A percentile compares a stretch with the other conserved stretches of the same genome.
These are phyloP conservation scores for Akanthomyces uredinophilus DNA, from an alignment of 2,329 filamentous ascomycete genomes.

Conservation along the genomic window DNA sequence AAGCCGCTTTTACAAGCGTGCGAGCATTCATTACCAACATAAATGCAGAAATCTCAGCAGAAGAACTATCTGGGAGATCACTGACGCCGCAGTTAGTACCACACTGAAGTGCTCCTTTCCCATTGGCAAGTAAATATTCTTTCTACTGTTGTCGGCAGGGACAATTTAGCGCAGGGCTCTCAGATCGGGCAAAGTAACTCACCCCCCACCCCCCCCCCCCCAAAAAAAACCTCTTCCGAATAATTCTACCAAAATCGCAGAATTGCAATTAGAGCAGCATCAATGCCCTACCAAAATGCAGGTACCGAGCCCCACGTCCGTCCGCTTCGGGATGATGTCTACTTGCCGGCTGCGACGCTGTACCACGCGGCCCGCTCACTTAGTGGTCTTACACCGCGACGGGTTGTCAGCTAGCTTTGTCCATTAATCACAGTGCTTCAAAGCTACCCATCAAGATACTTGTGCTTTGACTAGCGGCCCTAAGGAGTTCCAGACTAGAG, in stretches of 20 bases:
- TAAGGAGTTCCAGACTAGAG: not conserved
- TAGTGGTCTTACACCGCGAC: not conserved
- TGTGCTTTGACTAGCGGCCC: not conserved
- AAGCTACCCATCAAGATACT: not conserved
- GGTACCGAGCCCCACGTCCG: not conserved
- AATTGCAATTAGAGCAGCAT: not conserved
- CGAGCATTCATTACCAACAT: too few relatives aligned
- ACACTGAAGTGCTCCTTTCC: too few relatives aligned
- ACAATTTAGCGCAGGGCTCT: too few relatives aligned
- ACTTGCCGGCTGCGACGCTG: not conserved
- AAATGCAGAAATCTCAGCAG: too few relatives aligned
- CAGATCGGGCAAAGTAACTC: too few relatives aligned
- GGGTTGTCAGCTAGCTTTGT: not conserved
- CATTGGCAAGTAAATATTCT: too few relatives aligned
- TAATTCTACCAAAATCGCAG: not conserved
- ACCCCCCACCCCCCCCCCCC: too few relatives aligned
- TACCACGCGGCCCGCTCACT: not conserved
- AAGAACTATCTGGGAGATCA: too few relatives aligned
- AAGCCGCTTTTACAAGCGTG: too few relatives aligned
- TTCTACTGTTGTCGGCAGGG: too few relatives aligned
- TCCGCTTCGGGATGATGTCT: not conserved
- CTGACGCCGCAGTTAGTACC: too few relatives aligned
- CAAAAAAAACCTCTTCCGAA: too few relatives aligned
- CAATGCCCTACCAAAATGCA: not conserved
- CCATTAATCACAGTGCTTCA: constrained; percentile 7